Conservation (phyloP, 192 early-diverging fungal species). For the Funneliformis geosporum region DNA sequence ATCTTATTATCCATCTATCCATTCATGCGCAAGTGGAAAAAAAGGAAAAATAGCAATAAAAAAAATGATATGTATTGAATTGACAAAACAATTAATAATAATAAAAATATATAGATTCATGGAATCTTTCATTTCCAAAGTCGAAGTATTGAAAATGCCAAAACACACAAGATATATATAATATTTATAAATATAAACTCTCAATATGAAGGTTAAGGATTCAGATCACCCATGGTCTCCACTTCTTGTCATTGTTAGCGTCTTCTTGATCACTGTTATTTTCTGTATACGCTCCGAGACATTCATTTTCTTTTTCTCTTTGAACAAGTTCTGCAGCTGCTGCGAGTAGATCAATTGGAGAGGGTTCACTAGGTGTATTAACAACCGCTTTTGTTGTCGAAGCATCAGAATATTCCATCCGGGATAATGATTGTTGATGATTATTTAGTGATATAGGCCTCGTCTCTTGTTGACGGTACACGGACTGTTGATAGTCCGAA, state of each 20-base stretch:
- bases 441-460: not conserved
- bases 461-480: not conserved
- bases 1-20: not conserved
- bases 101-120: not conserved
- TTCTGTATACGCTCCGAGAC: not conserved
- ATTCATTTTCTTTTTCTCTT: slow-evolving; percentile 36
- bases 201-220: too few species aligned
- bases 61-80: not conserved
- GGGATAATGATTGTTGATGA: not conserved
- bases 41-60: not conserved
- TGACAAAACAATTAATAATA: not conserved
- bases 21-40: not conserved
- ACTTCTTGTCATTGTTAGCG: not conserved
- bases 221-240: slow-evolving; percentile 23
- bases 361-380: not conserved
- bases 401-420: not conserved
- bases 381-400: not conserved
- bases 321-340: slow-evolving; percentile 46
- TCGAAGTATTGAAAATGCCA: too few species aligned
- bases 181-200: too few species aligned
- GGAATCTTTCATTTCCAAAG: too few species aligned
- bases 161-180: too few species aligned
- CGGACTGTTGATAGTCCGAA: not conserved
- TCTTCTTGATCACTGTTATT: not conserved
- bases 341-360: slow-evolving; percentile 41